Percentiles rank a stretch among this genome's conserved stretches.
phyloP scores from a whole-genome alignment of 1,284 basidiomycete species.

The Rhodotorula sp. region DNA sequence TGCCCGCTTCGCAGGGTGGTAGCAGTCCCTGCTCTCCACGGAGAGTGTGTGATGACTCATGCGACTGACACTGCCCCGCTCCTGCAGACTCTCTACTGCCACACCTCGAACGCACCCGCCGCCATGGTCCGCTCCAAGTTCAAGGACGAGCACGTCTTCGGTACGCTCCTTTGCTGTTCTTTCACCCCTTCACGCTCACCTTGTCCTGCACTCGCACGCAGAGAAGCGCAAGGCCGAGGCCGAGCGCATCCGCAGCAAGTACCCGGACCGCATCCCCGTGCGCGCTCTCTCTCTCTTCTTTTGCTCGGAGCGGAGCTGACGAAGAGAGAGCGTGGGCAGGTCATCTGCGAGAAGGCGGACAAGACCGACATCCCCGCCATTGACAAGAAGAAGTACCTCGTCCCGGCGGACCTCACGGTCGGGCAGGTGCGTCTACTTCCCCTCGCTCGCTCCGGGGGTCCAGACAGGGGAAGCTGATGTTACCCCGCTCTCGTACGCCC shows the following conservation, averaged over 20 bases:
- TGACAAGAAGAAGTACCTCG: constrained; percentile 99
- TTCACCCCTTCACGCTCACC: background rate
- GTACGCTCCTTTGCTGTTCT: constrained; percentile 56
- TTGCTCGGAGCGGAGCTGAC: no score
- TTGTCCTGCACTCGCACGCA: constrained; percentile 50
- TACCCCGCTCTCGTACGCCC: background rate
- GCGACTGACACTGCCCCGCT: background rate
- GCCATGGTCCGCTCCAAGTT: constrained; percentile 89
- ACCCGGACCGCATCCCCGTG: constrained; percentile 96
- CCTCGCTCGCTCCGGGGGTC: background rate
- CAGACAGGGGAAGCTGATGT: no score
- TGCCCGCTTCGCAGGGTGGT: no score
- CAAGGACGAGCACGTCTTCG: constrained; percentile 99
- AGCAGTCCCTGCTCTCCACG: no score
- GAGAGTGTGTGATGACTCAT: no score
- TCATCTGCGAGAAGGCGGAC: constrained; percentile 99
- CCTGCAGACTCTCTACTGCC: background rate
- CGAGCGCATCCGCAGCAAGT: constrained; percentile 94
- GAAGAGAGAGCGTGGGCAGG: constrained; percentile 57
- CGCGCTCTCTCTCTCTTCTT: constrained; percentile 51
- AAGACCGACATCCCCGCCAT: constrained; percentile 98
- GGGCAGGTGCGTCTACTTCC: constrained; percentile 35
- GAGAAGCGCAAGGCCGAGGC: constrained; percentile 89
- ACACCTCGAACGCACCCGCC: background rate
- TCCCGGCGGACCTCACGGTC: constrained; percentile 96